Evolutionary conservation across 129 eudicot species (phyloP), one percentile per base, ranked within the genome.

Genomic region (Erigeron canadensis): DNA sequence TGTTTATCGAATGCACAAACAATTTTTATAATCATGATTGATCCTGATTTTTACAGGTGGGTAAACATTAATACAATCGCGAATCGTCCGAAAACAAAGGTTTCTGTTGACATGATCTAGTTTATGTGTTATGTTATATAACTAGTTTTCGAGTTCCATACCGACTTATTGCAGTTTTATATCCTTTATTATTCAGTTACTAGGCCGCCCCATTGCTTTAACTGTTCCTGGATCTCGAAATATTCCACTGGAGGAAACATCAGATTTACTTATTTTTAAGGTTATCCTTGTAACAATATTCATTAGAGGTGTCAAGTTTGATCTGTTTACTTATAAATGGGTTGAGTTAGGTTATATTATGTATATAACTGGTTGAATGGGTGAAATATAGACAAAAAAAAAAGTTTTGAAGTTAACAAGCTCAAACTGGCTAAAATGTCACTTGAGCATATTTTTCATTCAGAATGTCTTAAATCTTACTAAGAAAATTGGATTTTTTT

Each of bases 191-290:
- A 43, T 72, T 40, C 91, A 89, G 96, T 71, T 80, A 19, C 73
- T 86, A 53, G 80, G 75, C 51, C 77, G 66, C 42, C 78, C 85
- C 19, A 71, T 79, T 77, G 84, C 84, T 60, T 63, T 86, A 54
- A 76, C 79, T 74, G 88, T 84, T 76, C 85, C 90, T 39, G 67
- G 41, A 40, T 69, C 88, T 47, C 75, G 85, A 69, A 82, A 77
- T 75, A 76, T 80, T 80, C 88, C 86, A 10, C 78, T 83, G 75
- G 82, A 84, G 80, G 77, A 66, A 51, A 88, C 93, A 57, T 86
- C 93, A n/a, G 90, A 91, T 71, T 77, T 91, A 70, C 86, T 91
- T 57, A 81, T 88, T 70, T 75, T 86, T 63, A 84, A 91, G 96
- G 97, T 91, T 56, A 62, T 67, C 43, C 9, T 51, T 39, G n/a